phyloP scores from a whole-genome alignment of 257 asterid species.

The Scutellaria galericulata region DNA sequence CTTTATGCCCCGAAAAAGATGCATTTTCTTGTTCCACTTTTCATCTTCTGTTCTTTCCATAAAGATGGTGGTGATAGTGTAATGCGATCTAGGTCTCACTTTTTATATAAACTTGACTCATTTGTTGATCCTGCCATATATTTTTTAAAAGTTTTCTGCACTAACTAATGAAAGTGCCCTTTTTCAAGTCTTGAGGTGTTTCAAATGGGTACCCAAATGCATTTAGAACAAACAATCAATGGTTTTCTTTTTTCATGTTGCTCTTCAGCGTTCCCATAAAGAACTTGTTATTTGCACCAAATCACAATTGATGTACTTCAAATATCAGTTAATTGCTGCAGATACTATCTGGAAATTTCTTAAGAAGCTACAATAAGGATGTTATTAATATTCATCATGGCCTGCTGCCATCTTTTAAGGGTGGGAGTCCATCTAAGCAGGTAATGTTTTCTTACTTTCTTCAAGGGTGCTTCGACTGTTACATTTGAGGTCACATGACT shows the following conservation, averaged over 20 bases:
- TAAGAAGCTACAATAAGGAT: conserved; percentile 71
- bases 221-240: conserved; percentile 9
- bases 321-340: conserved; percentile 50
- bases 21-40: neutral
- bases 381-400: conserved; percentile 95
- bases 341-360: conserved; percentile 82
- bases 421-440: conserved; percentile 91
- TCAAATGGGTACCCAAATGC: conserved; percentile 4
- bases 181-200: conserved; percentile 8
- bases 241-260: neutral
- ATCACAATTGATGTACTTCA: conserved; percentile 34
- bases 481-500: conserved; percentile 9
- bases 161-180: conserved; percentile 1
- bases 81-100: neutral
- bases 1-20: neutral
- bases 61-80: neutral
- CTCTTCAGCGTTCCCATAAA: neutral
- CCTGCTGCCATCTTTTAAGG: conserved; percentile 94
- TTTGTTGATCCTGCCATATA: neutral
- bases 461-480: conserved; percentile 15
- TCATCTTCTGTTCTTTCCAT: neutral
- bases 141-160: neutral
- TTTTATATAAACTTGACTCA: neutral
- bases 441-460: conserved; percentile 42
- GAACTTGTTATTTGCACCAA: conserved; percentile 13